Conservation (phyloP, 805 yeast genomes). For the Barnettozyma populi region DNA sequence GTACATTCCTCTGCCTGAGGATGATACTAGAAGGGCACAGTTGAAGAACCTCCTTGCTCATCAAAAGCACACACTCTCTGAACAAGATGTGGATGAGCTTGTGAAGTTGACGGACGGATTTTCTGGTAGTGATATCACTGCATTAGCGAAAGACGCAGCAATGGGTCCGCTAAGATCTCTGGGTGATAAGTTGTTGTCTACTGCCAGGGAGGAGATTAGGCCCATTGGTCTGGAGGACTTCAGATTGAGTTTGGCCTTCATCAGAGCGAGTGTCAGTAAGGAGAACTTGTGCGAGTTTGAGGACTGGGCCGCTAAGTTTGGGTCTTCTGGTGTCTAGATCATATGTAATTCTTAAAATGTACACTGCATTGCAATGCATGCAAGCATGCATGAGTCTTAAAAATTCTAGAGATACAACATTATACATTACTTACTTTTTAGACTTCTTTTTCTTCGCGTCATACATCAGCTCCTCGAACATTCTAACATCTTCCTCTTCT, state of each 20-base stretch:
- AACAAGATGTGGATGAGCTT: conserved; percentile 54
- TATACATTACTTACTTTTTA: conserved; percentile 1
- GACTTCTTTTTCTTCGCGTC: conserved; percentile 49
- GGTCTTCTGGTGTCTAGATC: conserved; percentile 79
- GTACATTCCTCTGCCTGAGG: conserved; percentile 92
- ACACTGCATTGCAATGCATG: no score
- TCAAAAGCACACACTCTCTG: conserved; percentile 63
- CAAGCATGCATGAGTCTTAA: not conserved
- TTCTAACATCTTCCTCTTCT: conserved; percentile 87
- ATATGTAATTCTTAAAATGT: not conserved
- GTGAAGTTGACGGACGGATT: conserved; percentile 73
- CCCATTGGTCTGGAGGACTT: conserved; percentile 77
- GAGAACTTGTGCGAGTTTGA: conserved; percentile 78
- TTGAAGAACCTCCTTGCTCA: conserved; percentile 59
- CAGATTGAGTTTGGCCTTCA: conserved; percentile 61
- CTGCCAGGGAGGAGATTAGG: conserved; percentile 71
- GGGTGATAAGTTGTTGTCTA: conserved; percentile 74
- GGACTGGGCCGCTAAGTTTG: conserved; percentile 83
- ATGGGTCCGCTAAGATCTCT: conserved; percentile 93
- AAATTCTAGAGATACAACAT: not conserved
- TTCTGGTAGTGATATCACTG: conserved; percentile 92
- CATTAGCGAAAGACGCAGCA: conserved; percentile 95
- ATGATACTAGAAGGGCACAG: conserved; percentile 73
- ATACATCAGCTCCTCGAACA: conserved; percentile 89
- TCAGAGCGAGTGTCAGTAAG: conserved; percentile 82